phyloP scores from a whole-genome alignment of 1,139 yeast genomes.

The Candida sp. region DNA sequence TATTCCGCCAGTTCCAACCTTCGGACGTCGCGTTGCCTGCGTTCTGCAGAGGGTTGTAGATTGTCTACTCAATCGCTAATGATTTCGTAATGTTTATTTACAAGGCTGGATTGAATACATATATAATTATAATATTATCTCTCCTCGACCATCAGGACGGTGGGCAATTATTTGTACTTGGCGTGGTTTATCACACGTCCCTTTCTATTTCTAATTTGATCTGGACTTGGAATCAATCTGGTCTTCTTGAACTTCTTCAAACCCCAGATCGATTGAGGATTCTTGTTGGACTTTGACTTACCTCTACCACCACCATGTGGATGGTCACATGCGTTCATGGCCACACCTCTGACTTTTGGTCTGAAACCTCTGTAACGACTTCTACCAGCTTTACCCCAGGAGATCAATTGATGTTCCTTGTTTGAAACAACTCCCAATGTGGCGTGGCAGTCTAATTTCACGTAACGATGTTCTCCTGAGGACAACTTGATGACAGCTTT shows the following conservation, averaged over 20 bases:
- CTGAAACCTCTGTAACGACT: slow-evolving; percentile 91
- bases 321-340: slow-evolving; percentile 97
- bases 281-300: slow-evolving; percentile 94
- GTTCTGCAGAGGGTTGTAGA: slow-evolving; percentile 16
- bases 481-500: slow-evolving; percentile 82
- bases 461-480: slow-evolving; percentile 94
- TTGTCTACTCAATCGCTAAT: not conserved
- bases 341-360: slow-evolving; percentile 98
- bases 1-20: slow-evolving; percentile 13
- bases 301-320: slow-evolving; percentile 99
- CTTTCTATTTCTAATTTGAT: slow-evolving; percentile 14
- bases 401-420: slow-evolving; percentile 87
- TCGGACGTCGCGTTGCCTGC: slow-evolving; percentile 8
- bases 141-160: no score
- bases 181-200: slow-evolving; percentile 13
- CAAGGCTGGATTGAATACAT: slow-evolving; percentile 1
- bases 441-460: slow-evolving; percentile 86
- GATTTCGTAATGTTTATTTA: slow-evolving; percentile 1
- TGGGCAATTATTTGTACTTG: slow-evolving; percentile 2
- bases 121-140: not conserved
- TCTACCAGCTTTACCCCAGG: slow-evolving; percentile 98
- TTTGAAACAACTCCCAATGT: slow-evolving; percentile 97
- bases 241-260: slow-evolving; percentile 95
- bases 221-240: slow-evolving; percentile 37
- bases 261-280: slow-evolving; percentile 98